phyloP scores from a whole-genome alignment of 2,329 filamentous ascomycete genomes.

The Exophiala bonariae region DNA sequence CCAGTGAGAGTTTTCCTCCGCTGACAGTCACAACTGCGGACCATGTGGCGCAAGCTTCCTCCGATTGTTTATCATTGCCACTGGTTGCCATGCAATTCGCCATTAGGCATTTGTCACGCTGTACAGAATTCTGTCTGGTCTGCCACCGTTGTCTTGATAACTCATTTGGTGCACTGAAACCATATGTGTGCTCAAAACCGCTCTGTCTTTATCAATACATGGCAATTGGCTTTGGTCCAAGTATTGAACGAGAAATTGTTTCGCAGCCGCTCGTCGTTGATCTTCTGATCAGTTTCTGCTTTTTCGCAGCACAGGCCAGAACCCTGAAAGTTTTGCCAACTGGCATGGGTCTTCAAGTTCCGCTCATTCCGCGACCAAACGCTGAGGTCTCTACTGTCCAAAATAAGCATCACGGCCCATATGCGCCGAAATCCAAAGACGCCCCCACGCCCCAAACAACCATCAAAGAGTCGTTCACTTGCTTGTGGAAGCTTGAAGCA shows the following conservation, averaged over 20 bases:
- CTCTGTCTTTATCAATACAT: slow-evolving; percentile 90
- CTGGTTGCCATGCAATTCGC: slow-evolving; percentile 71
- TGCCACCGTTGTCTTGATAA: slow-evolving; percentile 70
- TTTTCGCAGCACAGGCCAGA: slow-evolving; percentile 51
- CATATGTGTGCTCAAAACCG: slow-evolving; percentile 71
- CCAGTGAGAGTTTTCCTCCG: slow-evolving; percentile 36
- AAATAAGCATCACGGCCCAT: neutral
- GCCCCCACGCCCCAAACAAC: no score
- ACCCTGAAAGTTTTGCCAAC: slow-evolving; percentile 55
- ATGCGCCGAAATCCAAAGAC: neutral
- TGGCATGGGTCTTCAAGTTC: slow-evolving; percentile 57
- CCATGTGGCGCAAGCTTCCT: slow-evolving; percentile 43
- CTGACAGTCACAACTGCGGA: slow-evolving; percentile 53
- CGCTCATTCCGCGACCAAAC: slow-evolving; percentile 30
- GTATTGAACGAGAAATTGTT: slow-evolving; percentile 79
- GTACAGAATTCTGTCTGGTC: slow-evolving; percentile 82
- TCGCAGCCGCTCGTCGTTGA: slow-evolving; percentile 81
- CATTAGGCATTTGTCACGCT: slow-evolving; percentile 73
- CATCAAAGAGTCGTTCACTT: neutral
- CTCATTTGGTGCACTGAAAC: slow-evolving; percentile 56
- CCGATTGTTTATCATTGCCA: slow-evolving; percentile 50
- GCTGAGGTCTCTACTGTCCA: no score
- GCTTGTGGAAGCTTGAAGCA: neutral
- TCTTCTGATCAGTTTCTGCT: slow-evolving; percentile 80
- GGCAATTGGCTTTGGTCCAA: slow-evolving; percentile 79